Conservation (phyloP, 2,329 filamentous ascomycete species). For the Aspergillus sergii region DNA sequence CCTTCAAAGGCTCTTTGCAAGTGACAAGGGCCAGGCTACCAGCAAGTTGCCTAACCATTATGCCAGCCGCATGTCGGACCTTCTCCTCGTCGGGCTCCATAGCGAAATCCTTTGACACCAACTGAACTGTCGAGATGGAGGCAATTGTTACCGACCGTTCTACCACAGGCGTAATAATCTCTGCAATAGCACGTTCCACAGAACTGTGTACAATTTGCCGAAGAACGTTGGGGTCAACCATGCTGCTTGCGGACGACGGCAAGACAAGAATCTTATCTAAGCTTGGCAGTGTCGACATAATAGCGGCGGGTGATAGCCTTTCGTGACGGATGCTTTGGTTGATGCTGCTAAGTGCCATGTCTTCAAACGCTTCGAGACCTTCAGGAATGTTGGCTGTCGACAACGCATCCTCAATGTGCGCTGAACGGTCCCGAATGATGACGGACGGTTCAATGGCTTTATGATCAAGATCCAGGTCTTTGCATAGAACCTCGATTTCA, state of each 20-base stretch:
- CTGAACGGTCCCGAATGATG: slow-evolving; percentile 75
- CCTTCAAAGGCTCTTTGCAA: slow-evolving; percentile 92
- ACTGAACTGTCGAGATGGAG: slow-evolving; percentile 91
- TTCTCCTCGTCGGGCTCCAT: slow-evolving; percentile 89
- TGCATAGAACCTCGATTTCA: slow-evolving; percentile 96
- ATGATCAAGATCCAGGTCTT: slow-evolving; percentile 87
- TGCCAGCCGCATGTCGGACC: slow-evolving; percentile 82
- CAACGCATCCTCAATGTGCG: slow-evolving; percentile 62
- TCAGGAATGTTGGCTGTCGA: slow-evolving; percentile 64
- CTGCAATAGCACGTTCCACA: slow-evolving; percentile 85
- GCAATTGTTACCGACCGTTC: slow-evolving; percentile 97
- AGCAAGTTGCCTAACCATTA: slow-evolving; percentile 91
- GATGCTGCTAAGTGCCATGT: slow-evolving; percentile 75
- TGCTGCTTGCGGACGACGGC: slow-evolving; percentile 74
- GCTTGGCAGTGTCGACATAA: slow-evolving; percentile 81
- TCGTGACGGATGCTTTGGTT: slow-evolving; percentile 68
- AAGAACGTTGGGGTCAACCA: slow-evolving; percentile 69
- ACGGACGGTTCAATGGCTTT: slow-evolving; percentile 87
- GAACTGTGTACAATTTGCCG: slow-evolving; percentile 79
- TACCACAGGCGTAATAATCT: slow-evolving; percentile 97
- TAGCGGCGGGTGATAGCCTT: slow-evolving; percentile 73
- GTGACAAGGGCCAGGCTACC: slow-evolving; percentile 96
- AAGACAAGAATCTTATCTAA: slow-evolving; percentile 77
- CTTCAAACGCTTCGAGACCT: slow-evolving; percentile 78
- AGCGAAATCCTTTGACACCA: slow-evolving; percentile 94